These are phyloP conservation scores for Pseudonitzschia multiseries DNA, from an alignment of 108 stramenopile genomes.

Conservation along the genomic window DNA sequence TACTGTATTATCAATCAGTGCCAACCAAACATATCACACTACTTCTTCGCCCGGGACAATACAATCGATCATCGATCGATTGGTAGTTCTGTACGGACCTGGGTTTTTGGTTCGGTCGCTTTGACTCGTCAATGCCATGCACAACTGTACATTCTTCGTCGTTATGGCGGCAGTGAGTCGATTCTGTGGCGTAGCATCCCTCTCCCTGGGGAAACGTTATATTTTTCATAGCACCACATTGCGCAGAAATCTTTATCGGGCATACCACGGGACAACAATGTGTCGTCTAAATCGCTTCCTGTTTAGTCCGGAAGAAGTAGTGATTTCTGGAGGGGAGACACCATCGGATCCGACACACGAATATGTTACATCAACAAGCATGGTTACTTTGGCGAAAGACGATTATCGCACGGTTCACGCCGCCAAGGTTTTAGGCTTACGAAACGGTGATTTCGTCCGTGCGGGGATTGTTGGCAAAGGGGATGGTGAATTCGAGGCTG, in stretches of 20 bases:
- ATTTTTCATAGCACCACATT: not conserved
- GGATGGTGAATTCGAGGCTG: conserved; percentile 8
- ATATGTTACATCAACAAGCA: not conserved
- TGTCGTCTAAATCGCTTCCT: conserved; percentile 70
- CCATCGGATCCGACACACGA: not conserved
- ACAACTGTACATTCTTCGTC: not conserved
- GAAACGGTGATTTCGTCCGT: conserved; percentile 71
- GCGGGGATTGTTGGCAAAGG: conserved; percentile 59
- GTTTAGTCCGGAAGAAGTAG: conserved; percentile 62
- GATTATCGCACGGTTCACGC: conserved; percentile 86
- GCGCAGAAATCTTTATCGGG: not conserved
- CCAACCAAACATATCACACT: not conserved
- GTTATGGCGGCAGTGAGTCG: not conserved
- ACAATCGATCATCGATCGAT: not conserved
- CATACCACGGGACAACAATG: conserved; percentile 26
- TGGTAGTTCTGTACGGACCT: not conserved
- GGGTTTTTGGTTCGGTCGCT: not conserved
- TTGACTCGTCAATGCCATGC: not conserved
- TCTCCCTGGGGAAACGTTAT: not conserved
- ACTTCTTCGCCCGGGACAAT: not conserved
- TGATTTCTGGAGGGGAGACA: not conserved
- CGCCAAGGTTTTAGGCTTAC: conserved; percentile 67
- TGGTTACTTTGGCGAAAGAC: conserved; percentile 57
- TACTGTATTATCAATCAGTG: too few species aligned
- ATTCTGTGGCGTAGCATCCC: conserved; percentile 15